A percentile compares a stretch with the other conserved stretches of the same genome.
phyloP scores from a whole-genome alignment of 306 rosid species.

The Inga oerstediana region DNA sequence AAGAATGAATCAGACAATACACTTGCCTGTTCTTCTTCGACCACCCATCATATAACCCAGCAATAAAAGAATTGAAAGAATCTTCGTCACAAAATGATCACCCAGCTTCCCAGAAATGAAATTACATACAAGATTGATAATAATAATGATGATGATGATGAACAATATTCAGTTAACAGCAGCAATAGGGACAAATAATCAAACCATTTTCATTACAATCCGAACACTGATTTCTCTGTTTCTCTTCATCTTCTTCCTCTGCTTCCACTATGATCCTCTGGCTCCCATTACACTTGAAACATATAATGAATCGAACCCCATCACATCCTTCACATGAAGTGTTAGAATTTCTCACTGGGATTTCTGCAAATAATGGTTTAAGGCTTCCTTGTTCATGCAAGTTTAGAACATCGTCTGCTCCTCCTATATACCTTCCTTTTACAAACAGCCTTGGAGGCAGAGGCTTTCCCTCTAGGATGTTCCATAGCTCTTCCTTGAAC shows the following conservation, averaged over 20 bases:
- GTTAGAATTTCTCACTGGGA: constrained; percentile 47
- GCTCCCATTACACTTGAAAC: constrained; percentile 82
- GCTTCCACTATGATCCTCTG: constrained; percentile 42
- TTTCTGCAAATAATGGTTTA: constrained; percentile 2
- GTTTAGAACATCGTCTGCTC: neutral
- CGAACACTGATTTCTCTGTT: constrained; percentile 31
- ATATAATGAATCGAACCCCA: constrained; percentile 70
- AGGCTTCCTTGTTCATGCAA: constrained; percentile 5
- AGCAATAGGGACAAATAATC: constrained; percentile 74
- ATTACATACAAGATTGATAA: constrained; percentile 30
- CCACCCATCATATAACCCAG: constrained; percentile 15
- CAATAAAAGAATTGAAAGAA: constrained; percentile 40
- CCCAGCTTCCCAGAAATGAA: constrained; percentile 15
- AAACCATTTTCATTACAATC: constrained; percentile 89
- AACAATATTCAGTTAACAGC: constrained; percentile 43
- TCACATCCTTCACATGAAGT: constrained; percentile 78
- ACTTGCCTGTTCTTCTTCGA: neutral
- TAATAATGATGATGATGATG: neutral
- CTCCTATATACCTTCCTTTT: constrained; percentile 14
- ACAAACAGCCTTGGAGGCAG: constrained; percentile 67
- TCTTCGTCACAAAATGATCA: constrained; percentile 9
- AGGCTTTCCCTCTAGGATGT: constrained; percentile 43
- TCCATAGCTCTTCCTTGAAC: constrained; percentile 73
- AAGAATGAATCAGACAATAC: neutral
- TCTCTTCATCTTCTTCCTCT: constrained; percentile 35